Conservation (phyloP, 805 yeast species). For the Cyberlindnera meyerae region DNA sequence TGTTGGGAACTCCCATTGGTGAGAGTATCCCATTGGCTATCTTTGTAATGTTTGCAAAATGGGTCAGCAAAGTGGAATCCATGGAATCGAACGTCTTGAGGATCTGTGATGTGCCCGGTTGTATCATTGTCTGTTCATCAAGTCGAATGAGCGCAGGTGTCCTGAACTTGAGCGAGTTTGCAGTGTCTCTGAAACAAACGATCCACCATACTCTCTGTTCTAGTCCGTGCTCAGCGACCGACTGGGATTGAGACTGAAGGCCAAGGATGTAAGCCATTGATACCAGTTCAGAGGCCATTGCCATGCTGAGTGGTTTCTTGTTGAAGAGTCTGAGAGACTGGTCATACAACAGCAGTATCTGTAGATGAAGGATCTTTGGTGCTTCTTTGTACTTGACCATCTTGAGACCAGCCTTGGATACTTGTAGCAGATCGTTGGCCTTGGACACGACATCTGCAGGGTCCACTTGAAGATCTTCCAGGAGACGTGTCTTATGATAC, state of each 20-base stretch:
- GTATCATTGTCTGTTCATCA: constrained; percentile 9
- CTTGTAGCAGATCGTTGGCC: constrained; percentile 14
- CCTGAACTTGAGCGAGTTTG: constrained; percentile 16
- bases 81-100: constrained; percentile 14
- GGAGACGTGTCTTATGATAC: constrained; percentile 10
- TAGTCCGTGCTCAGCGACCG: constrained; percentile 16
- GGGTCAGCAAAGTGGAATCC: constrained; percentile 16
- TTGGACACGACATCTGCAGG: constrained; percentile 3
- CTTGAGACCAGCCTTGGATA: constrained; percentile 17
- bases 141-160: constrained; percentile 17
- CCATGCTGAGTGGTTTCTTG: constrained; percentile 14
- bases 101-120: constrained; percentile 14
- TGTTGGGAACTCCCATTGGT: constrained; percentile 6
- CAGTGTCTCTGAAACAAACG: constrained; percentile 18
- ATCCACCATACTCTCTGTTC: constrained; percentile 22
- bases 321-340: constrained; percentile 14
- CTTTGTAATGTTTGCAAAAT: constrained; percentile 20
- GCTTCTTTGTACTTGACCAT: constrained; percentile 17
- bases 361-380: constrained; percentile 17
- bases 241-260: constrained; percentile 19
- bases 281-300: constrained; percentile 20
- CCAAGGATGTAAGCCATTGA: constrained; percentile 21
- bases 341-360: constrained; percentile 17
- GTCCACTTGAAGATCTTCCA: constrained; percentile 8
- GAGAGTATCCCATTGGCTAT: constrained; percentile 20